Percentiles rank a stretch among this genome's conserved stretches.
These are phyloP conservation scores for Chaetomiaceae sp. DNA, from an alignment of 2,329 filamentous ascomycete genomes.

Conservation along the genomic window DNA sequence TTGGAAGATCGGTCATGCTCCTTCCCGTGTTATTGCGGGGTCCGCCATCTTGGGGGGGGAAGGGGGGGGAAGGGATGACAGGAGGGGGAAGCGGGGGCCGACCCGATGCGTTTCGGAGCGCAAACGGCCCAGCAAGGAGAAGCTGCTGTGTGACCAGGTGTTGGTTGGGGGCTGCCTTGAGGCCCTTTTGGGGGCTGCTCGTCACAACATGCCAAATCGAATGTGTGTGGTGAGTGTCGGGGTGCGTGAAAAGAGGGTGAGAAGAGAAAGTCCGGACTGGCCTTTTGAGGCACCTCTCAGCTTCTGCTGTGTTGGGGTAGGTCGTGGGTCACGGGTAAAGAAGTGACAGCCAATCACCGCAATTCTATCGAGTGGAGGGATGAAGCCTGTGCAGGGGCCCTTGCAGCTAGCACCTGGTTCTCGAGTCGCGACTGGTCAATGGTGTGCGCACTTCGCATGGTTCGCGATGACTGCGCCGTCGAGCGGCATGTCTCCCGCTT, in stretches of 20 bases:
- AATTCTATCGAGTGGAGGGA: not conserved
- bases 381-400: constrained; percentile 18
- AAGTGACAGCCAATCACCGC: constrained; percentile 16
- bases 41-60: not conserved
- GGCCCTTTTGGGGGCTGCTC: too few relatives aligned
- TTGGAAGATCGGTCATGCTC: not conserved
- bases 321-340: constrained; percentile 12
- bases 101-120: not conserved
- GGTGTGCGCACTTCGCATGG: constrained; percentile 20
- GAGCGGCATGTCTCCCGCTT: constrained; percentile 12
- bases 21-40: constrained; percentile 4
- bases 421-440: constrained; percentile 17
- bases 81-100: not conserved
- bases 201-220: too few relatives aligned
- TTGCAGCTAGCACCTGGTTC: constrained; percentile 17
- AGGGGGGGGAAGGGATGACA: too few relatives aligned
- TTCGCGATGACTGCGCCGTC: constrained; percentile 11
- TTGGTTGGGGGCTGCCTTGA: not conserved
- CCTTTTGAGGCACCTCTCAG: constrained; percentile 9
- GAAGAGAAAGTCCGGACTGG: constrained; percentile 2
- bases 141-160: not conserved
- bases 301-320: constrained; percentile 10
- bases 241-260: too few relatives aligned
- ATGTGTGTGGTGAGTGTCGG: not conserved
- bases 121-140: not conserved